Evolutionary conservation across 768 basidiomycete species (phyloP).

Genomic region (Lentinula edodes): DNA sequence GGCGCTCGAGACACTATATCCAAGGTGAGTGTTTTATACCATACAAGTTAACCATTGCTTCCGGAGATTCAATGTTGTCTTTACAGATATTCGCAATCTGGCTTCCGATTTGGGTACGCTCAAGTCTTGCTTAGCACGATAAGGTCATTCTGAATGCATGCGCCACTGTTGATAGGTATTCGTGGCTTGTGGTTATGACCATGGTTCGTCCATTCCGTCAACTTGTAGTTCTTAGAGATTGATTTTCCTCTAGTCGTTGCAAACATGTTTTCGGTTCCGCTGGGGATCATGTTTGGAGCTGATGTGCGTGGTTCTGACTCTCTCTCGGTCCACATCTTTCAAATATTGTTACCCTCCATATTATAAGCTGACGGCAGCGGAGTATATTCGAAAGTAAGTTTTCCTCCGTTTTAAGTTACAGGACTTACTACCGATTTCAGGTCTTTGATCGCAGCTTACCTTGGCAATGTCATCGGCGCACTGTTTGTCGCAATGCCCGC

Average conservation of each 20-base stretch:
- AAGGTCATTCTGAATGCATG: background rate
- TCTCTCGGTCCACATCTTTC: background rate
- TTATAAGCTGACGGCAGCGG: constrained; percentile 39
- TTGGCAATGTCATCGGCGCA: constrained; percentile 67
- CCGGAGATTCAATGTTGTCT: background rate
- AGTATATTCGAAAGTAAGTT: constrained; percentile 61
- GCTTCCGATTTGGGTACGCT: constrained; percentile 69
- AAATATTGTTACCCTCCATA: background rate
- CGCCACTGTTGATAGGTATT: constrained; percentile 40
- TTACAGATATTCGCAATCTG: constrained; percentile 53
- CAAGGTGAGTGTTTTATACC: constrained; percentile 38
- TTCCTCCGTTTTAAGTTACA: background rate
- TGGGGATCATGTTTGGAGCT: constrained; percentile 68
- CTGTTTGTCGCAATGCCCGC: constrained; percentile 61
- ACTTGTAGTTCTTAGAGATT: background rate
- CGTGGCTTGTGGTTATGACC: constrained; percentile 66
- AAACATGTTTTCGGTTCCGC: constrained; percentile 71
- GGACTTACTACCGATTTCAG: constrained; percentile 17
- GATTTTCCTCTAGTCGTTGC: constrained; percentile 44
- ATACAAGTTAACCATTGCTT: background rate
- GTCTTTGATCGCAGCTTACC: constrained; percentile 58
- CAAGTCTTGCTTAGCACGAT: background rate
- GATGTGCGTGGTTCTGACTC: constrained; percentile 34
- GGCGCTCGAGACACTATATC: constrained; percentile 64
- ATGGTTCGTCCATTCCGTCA: constrained; percentile 34